Conservation (phyloP, 2,329 filamentous ascomycete genomes). For the Phoma sp. region DNA sequence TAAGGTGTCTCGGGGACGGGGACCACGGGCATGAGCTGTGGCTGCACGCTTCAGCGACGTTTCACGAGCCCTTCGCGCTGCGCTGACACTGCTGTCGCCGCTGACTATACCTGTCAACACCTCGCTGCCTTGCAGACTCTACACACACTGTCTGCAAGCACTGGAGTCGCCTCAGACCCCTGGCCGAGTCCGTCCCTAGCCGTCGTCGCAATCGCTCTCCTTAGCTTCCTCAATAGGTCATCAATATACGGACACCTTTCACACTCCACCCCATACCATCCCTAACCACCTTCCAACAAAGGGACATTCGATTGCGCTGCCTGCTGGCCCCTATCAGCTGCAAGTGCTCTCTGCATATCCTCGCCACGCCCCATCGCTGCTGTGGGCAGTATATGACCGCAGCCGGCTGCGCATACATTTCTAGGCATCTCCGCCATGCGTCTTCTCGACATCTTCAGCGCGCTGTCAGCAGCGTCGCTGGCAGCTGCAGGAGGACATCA, state of each 20-base stretch:
- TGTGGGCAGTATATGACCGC: conserved; percentile 22
- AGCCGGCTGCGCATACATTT: conserved; percentile 19
- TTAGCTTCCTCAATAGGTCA: conserved; percentile 24
- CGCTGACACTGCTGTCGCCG: background rate
- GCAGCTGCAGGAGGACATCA: conserved; percentile 34
- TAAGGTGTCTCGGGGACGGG: background rate
- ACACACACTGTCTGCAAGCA: background rate
- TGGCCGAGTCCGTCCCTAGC: conserved; percentile 4
- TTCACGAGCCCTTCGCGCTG: conserved; percentile 1
- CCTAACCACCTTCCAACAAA: background rate
- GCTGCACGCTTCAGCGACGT: background rate
- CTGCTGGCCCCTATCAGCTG: background rate
- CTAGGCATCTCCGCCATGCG: conserved; percentile 37
- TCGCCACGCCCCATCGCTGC: background rate
- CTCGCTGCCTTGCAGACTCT: background rate
- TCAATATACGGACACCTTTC: conserved; percentile 17
- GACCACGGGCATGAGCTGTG: background rate
- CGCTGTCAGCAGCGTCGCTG: conserved; percentile 44
- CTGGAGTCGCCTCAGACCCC: background rate
- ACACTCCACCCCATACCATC: background rate
- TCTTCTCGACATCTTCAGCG: conserved; percentile 55
- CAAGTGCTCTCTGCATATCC: background rate
- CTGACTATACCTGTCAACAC: background rate
- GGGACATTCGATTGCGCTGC: background rate
- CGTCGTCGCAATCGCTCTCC: conserved; percentile 15